Conservation (phyloP, 1,284 basidiomycete species). For the Heterobasidion irregulare region DNA sequence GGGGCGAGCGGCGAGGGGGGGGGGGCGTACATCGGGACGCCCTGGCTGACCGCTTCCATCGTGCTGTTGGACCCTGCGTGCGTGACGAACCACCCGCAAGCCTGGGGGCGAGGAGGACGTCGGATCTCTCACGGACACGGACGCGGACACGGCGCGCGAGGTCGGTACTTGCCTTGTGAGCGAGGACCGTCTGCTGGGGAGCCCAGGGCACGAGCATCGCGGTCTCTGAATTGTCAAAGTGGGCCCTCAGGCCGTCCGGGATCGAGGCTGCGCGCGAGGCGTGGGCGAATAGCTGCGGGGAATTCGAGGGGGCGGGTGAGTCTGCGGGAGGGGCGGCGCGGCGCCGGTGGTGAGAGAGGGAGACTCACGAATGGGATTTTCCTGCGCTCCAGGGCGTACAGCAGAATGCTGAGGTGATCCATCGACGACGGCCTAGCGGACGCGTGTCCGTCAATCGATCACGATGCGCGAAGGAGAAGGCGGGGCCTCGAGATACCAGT, state of each 20-base stretch:
- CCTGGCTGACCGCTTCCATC: not conserved
- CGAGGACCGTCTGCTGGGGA: not conserved
- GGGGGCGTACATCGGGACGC: not conserved
- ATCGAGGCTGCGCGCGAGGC: too few relatives aligned
- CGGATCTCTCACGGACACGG: not conserved
- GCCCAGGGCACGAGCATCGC: not conserved
- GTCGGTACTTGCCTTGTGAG: not conserved
- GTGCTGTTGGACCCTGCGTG: not conserved
- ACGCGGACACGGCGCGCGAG: not conserved
- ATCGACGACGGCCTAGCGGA: too few relatives aligned
- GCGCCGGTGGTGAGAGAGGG: too few relatives aligned
- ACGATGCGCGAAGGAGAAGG: too few relatives aligned
- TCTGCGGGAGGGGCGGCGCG: too few relatives aligned
- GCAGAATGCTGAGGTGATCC: too few relatives aligned
- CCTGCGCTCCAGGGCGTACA: too few relatives aligned
- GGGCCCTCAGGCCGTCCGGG: not conserved
- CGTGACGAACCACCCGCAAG: not conserved
- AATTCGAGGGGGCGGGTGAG: too few relatives aligned
- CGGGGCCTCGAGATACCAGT: too few relatives aligned
- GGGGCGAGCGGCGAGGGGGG: not conserved
- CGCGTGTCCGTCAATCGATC: too few relatives aligned
- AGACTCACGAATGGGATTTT: too few relatives aligned
- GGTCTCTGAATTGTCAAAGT: not conserved
- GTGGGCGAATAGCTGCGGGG: too few relatives aligned
- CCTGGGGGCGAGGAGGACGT: not conserved